Conservation (phyloP, 2,329 filamentous ascomycete genomes). For the Ophiostoma triangulosporum region DNA sequence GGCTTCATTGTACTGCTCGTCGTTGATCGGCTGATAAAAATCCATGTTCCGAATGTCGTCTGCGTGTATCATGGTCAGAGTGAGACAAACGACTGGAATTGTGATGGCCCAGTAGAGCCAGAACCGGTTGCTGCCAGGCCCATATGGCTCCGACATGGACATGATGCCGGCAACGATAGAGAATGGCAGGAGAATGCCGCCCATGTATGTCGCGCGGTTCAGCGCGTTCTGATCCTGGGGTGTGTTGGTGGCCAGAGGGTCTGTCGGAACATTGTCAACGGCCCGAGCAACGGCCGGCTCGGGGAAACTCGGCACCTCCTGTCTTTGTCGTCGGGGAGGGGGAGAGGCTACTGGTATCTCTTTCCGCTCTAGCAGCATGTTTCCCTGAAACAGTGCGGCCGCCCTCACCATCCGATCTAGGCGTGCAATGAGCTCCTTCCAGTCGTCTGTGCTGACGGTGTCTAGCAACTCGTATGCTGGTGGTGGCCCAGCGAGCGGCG, state of each 20-base stretch:
- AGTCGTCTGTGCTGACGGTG: constrained; percentile 14
- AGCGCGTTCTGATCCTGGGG: constrained; percentile 27
- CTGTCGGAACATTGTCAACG: not conserved
- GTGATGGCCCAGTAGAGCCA: constrained; percentile 36
- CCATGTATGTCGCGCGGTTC: constrained; percentile 35
- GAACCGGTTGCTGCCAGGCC: constrained; percentile 27
- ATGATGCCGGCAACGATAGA: constrained; percentile 34
- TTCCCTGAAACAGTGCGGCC: not conserved
- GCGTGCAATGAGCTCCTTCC: constrained; percentile 22
- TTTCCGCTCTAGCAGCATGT: too few species aligned
- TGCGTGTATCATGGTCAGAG: constrained; percentile 32
- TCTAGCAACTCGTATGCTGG: not conserved
- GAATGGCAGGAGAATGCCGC: constrained; percentile 34
- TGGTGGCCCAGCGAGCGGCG: not conserved
- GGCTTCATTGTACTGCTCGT: constrained; percentile 12
- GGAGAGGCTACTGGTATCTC: too few species aligned
- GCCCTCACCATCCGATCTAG: constrained; percentile 16
- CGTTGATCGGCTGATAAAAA: constrained; percentile 23
- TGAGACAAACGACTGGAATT: constrained; percentile 24
- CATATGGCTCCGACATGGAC: constrained; percentile 32
- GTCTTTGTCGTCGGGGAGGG: not conserved
- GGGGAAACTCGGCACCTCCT: not conserved
- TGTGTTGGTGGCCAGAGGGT: not conserved
- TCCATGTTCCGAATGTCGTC: constrained; percentile 32
- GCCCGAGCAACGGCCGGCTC: not conserved